phyloP scores from a whole-genome alignment of 768 basidiomycete species.

The Tricholoma flavovirens region DNA sequence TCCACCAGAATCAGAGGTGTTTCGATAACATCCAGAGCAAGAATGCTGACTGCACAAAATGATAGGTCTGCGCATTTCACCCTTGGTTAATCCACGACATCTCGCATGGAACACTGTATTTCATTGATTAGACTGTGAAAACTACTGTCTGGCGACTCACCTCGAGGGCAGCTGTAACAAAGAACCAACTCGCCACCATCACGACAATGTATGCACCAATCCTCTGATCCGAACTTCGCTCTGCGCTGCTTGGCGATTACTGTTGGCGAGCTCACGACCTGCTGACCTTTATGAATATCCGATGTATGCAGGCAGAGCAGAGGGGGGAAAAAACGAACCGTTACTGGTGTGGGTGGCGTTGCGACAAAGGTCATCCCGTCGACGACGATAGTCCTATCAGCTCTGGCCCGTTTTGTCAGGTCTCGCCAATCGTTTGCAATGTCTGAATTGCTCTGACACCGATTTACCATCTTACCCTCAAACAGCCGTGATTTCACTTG shows the following conservation, averaged over 20 bases:
- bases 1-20: slow-evolving; percentile 43
- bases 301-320: background rate
- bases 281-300: slow-evolving; percentile 2
- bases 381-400: slow-evolving; percentile 31
- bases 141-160: slow-evolving; percentile 22
- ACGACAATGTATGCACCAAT: slow-evolving; percentile 53
- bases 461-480: slow-evolving; percentile 42
- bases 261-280: background rate
- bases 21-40: slow-evolving; percentile 40
- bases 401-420: slow-evolving; percentile 38
- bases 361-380: slow-evolving; percentile 25
- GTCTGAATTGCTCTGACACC: slow-evolving; percentile 30
- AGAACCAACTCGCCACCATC: slow-evolving; percentile 51
- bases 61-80: slow-evolving; percentile 20
- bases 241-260: slow-evolving; percentile 22
- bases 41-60: slow-evolving; percentile 45
- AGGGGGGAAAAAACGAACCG: background rate
- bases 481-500: slow-evolving; percentile 55
- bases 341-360: slow-evolving; percentile 5
- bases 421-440: slow-evolving; percentile 43
- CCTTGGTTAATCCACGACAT: slow-evolving; percentile 37
- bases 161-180: slow-evolving; percentile 50
- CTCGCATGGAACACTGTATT: slow-evolving; percentile 45
- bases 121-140: background rate
- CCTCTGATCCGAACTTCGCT: slow-evolving; percentile 43